Base-by-base conservation (phyloP, 352 stramenopile species). In the Globisporangium recalcitrans region DNA sequence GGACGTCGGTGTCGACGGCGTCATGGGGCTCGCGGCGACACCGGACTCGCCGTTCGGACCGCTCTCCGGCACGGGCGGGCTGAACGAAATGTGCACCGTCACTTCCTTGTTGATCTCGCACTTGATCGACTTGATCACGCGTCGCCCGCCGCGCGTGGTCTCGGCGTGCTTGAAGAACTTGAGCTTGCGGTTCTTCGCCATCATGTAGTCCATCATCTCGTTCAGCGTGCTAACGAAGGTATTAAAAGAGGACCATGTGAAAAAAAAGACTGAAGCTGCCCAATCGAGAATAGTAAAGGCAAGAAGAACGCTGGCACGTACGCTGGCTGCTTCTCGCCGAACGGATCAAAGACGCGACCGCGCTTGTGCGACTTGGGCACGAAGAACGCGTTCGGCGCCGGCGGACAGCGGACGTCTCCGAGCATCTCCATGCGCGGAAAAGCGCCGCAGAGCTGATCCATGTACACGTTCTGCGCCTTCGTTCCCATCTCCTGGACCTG, bases 141-240 rank as follows among this genome's bases (percentile, higher is more conserved):
- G 84, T n/a, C 85, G 83, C 13, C 85, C 85, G 22, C 85, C 85
- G 26, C 85, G 78, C 32, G 85, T 95, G 14, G 85, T 95, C 69
- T 95, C 85, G 10, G 80, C 77, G 47, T 93, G 85, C 67, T 95
- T 95, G 66, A 89, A 93, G 58, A 95, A 95, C 71, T 93, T 93
- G 71, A 91, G 81, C 58, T 91, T 92, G 60, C 83, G 82, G 62
- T 92, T 95, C 61, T 90, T 91, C 57, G 78, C 80, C 80, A 92
- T 92, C 76, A 95, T 87, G 62, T 80, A 95, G 65, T 95, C 85
- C 85, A 95, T 93, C 85, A 95, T 95, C 58, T 95, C 83, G 52
- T 90, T 91, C 46, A 95, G 72, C 22, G 81, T 93, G 31, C 76
- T 85, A 48, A 16, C 1, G 7, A 26, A 19, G n/a, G 49, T 8